Conservation (phyloP, 352 stramenopile genomes). For the Phytopythium mirpurense region DNA sequence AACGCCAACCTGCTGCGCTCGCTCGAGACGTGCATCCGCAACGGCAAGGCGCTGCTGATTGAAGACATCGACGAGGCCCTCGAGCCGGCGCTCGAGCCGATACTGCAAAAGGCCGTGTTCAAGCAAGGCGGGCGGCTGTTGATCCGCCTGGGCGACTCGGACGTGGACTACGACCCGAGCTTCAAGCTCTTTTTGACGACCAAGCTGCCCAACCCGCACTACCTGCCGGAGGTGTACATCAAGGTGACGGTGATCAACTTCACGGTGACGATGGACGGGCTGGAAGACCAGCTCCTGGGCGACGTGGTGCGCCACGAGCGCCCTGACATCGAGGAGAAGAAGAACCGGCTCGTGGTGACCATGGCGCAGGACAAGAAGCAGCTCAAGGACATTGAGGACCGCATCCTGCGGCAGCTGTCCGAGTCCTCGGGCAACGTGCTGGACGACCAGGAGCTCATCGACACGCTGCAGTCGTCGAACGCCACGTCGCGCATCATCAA, state of each 20-base stretch:
- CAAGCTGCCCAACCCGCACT: constrained; percentile 93
- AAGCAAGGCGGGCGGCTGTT: constrained; percentile 86
- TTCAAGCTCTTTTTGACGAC: constrained; percentile 94
- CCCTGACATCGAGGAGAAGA: constrained; percentile 92
- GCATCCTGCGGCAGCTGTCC: constrained; percentile 89
- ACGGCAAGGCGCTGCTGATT: constrained; percentile 87
- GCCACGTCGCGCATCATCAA: constrained; percentile 82
- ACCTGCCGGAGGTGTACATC: constrained; percentile 94
- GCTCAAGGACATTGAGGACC: constrained; percentile 91
- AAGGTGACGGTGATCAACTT: constrained; percentile 97
- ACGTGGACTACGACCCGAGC: constrained; percentile 90
- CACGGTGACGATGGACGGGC: constrained; percentile 92
- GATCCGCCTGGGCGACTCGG: constrained; percentile 89
- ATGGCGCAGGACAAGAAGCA: constrained; percentile 93
- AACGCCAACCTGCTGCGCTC: constrained; percentile 87
- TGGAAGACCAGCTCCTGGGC: constrained; percentile 91
- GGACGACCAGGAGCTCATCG: constrained; percentile 89
- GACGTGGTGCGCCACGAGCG: constrained; percentile 90
- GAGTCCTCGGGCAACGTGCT: constrained; percentile 91
- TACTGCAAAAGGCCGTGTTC: constrained; percentile 92
- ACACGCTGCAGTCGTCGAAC: constrained; percentile 85
- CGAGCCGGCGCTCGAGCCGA: constrained; percentile 89
- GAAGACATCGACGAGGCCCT: constrained; percentile 92
- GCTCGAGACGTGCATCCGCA: constrained; percentile 91
- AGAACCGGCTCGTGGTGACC: constrained; percentile 88